These are phyloP conservation scores for Globisporangium abappressorium DNA, from an alignment of 352 stramenopile genomes.

Conservation along the genomic window DNA sequence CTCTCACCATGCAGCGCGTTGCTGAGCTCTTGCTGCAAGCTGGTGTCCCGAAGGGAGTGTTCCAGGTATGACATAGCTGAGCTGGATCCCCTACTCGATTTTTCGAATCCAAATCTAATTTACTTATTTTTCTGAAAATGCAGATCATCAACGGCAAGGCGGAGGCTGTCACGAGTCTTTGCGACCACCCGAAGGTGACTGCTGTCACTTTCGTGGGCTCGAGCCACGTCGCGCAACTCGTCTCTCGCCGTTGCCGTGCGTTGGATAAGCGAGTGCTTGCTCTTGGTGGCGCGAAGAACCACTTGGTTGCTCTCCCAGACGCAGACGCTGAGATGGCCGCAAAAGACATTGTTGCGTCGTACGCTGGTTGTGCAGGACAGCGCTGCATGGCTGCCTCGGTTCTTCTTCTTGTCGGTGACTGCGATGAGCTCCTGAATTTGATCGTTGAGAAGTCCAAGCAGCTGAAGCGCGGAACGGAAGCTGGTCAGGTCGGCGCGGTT, in stretches of 20 bases:
- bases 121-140: not conserved
- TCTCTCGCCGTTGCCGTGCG: conserved; percentile 86
- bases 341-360: conserved; percentile 95
- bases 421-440: conserved; percentile 69
- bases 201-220: conserved; percentile 96
- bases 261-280: conserved; percentile 95
- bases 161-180: conserved; percentile 90
- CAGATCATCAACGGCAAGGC: conserved; percentile 93
- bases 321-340: conserved; percentile 90
- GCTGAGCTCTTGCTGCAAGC: conserved; percentile 88
- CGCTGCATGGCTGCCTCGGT: conserved; percentile 97
- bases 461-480: conserved; percentile 85
- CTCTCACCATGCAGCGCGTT: conserved; percentile 91
- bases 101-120: not conserved
- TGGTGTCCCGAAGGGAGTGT: conserved; percentile 93
- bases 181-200: conserved; percentile 87
- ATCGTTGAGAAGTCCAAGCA: conserved; percentile 87
- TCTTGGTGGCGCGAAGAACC: conserved; percentile 97
- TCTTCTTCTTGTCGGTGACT: conserved; percentile 89
- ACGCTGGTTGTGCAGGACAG: conserved; percentile 95
- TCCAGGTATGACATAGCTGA: conserved; percentile 55
- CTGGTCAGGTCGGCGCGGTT: conserved; percentile 93
- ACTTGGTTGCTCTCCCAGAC: conserved; percentile 94
- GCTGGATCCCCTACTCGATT: not conserved
- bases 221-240: conserved; percentile 90